Conservation (phyloP, 176 grass and related monocot genomes). For the Phoenix dactylifera region DNA sequence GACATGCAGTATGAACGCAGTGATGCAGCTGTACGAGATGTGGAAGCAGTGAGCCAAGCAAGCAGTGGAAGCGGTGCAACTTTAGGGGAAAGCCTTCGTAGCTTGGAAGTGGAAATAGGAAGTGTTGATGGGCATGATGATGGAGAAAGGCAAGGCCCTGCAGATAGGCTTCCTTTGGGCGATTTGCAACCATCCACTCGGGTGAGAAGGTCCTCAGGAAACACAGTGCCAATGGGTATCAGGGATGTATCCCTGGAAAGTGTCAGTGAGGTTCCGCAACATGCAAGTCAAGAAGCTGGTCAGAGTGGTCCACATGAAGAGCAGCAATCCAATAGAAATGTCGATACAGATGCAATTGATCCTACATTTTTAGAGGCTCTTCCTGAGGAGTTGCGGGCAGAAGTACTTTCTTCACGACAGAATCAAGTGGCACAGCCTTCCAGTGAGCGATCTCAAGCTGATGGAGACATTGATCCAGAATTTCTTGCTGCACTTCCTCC, state of each 20-base stretch:
- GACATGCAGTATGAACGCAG: conserved; percentile 89
- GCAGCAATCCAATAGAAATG: conserved; percentile 42
- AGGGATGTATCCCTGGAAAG: conserved; percentile 68
- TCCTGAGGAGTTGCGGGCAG: conserved; percentile 84
- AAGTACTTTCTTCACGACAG: conserved; percentile 94
- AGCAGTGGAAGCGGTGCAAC: conserved; percentile 98
- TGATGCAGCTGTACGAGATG: conserved; percentile 65
- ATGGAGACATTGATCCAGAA: conserved; percentile 96
- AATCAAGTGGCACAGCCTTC: conserved; percentile 79
- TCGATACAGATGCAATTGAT: conserved; percentile 61
- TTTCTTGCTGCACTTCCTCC: conserved; percentile 97
- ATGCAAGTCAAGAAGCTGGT: conserved; percentile 51
- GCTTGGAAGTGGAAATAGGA: conserved; percentile 97
- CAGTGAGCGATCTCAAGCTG: conserved; percentile 62
- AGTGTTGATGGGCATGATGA: conserved; percentile 98
- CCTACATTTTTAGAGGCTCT: conserved; percentile 99
- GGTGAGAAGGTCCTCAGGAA: conserved; percentile 52
- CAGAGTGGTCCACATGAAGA: conserved; percentile 39
- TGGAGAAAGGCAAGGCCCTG: conserved; percentile 59
- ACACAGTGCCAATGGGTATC: conserved; percentile 25
- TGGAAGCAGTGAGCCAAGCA: conserved; percentile 89
- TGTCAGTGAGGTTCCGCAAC: conserved; percentile 72
- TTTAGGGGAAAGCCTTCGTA: conserved; percentile 86
- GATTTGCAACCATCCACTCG: conserved; percentile 45
- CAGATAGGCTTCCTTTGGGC: conserved; percentile 49